Conservation (phyloP, 441 rosid species). For the Arabidopsis hybrid region DNA sequence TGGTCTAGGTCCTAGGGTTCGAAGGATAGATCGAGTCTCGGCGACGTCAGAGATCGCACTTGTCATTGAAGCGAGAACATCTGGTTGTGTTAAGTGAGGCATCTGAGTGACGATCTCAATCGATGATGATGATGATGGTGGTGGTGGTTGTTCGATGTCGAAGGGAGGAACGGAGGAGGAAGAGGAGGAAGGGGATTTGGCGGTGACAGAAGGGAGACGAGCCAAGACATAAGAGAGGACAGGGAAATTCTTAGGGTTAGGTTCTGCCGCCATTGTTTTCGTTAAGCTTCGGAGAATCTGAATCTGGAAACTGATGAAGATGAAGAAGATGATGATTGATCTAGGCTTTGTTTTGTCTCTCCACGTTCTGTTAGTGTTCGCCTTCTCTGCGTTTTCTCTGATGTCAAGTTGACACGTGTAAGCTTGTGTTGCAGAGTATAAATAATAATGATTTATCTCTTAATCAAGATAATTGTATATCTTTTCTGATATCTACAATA, state of each 20-base stretch:
- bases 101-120: conserved; percentile 55
- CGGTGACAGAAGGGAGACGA: conserved; percentile 66
- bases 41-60: conserved; percentile 78
- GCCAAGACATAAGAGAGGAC: conserved; percentile 78
- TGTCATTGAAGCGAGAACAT: conserved; percentile 76
- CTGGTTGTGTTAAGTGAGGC: conserved; percentile 72
- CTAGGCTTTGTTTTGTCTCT: conserved; percentile 5
- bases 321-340: conserved; percentile 7
- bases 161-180: conserved; percentile 34
- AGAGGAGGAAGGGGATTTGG: conserved; percentile 41
- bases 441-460: not conserved
- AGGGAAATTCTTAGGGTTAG: conserved; percentile 73
- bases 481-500: too few relatives aligned
- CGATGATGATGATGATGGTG: conserved; percentile 8
- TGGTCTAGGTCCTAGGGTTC: conserved; percentile 84
- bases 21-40: conserved; percentile 78
- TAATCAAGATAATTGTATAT: too few relatives aligned
- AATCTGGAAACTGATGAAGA: conserved; percentile 26
- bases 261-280: conserved; percentile 53
- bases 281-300: conserved; percentile 31
- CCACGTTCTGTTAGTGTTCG: conserved; percentile 1
- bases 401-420: not conserved
- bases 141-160: conserved; percentile 71
- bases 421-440: not conserved
- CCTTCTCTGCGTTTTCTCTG: not conserved